Base-by-base conservation (phyloP, 345 rosid species). In the Hibiscus mutabilis region DNA sequence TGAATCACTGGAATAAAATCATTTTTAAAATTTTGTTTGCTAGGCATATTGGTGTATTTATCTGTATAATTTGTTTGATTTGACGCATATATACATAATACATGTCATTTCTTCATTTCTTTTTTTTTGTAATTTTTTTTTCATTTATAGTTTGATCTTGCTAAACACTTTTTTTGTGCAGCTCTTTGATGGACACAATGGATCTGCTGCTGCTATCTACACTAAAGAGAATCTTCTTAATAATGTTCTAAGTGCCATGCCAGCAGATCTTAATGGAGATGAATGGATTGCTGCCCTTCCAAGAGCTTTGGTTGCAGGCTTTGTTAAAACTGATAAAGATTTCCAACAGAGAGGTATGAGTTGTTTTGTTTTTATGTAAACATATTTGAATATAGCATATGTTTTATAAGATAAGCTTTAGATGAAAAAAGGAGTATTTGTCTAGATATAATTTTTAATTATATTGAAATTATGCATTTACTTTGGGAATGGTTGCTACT, bases 181-280 rank as follows among this genome's bases (percentile, higher is more conserved):
- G 99, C 79, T 95, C 76, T 95, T 95, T 87, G 99, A 95, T 84
- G 99, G 99, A 31, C 99, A 95, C 71, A 95, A 95, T 76, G 99
- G 99, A 29, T 82, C 98, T 74, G 97, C 85, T 37, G 99, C 99
- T 64, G 99, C 99, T 73, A 87, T 92, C 29, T 92, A 95, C 83
- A 85, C 98, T 0, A 91, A 89, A 83, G 99, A 95, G 81, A 89
- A 92, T 77, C 92, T 95, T 19, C 73, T 95, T 27, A 87, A 82
- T 70, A 95, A 95, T 77, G 87, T 90, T 55, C 81, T 92, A 79
- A 80, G 81, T 73, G 96, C 97, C 22, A 77, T 95, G 72, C 98
- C 99, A 14, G 79, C 88, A n/a, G 96, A 92, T 81, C 94, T 95
- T 72, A 89, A 80, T 74, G 86, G 91, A 80, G 97, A 95, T 59